Percentiles rank a stretch among this genome's conserved stretches.
Conservation (phyloP, 305 asterid genomes). For the Fraxinus nigra region DNA sequence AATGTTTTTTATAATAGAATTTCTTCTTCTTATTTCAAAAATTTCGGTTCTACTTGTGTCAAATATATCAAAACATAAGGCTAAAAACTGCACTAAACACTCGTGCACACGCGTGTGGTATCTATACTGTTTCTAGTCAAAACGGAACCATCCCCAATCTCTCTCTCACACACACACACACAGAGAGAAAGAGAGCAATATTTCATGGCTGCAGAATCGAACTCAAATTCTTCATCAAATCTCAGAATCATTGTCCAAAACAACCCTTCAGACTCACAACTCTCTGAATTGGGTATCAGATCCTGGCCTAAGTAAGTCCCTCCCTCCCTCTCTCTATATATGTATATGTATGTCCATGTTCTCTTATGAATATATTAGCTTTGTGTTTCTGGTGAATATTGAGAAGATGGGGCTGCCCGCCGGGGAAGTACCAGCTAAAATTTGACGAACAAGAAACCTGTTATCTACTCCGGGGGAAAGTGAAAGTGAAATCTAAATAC, state of each 20-base stretch:
- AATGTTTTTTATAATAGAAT: too few relatives aligned
- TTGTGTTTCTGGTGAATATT: background rate
- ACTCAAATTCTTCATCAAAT: constrained; percentile 10
- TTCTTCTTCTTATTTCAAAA: too few relatives aligned
- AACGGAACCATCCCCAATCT: background rate
- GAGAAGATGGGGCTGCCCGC: constrained; percentile 79
- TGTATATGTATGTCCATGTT: too few relatives aligned
- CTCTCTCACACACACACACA: background rate
- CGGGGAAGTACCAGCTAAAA: constrained; percentile 76
- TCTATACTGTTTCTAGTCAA: background rate
- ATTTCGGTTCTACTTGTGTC: too few relatives aligned
- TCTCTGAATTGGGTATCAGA: constrained; percentile 69
- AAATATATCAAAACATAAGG: too few relatives aligned
- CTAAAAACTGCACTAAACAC: too few relatives aligned
- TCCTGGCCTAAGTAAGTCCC: constrained; percentile 84
- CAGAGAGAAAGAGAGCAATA: background rate
- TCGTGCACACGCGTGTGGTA: too few relatives aligned
- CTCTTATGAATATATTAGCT: background rate
- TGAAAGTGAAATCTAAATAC: constrained; percentile 64
- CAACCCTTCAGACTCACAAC: constrained; percentile 68
- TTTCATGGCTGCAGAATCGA: constrained; percentile 53
- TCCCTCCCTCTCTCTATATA: background rate
- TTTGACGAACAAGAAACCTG: constrained; percentile 76
- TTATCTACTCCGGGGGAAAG: constrained; percentile 70
- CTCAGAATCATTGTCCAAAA: constrained; percentile 63